phyloP scores from a whole-genome alignment of 305 asterid genomes.

The Nicotiana rustica region DNA sequence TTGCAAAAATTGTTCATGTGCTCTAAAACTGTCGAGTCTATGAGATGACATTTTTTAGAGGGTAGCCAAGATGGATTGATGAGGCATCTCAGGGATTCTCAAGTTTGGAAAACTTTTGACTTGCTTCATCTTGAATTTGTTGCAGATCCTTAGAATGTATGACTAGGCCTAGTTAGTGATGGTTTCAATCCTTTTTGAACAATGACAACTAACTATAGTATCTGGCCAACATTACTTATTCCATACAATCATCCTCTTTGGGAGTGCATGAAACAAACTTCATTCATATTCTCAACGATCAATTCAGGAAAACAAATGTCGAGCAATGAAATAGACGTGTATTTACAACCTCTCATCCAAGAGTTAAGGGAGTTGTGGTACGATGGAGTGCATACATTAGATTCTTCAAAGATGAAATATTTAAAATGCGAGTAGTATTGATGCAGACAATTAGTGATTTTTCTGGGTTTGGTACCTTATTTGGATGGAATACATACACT shows the following conservation, averaged over 20 bases:
- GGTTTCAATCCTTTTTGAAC: constrained; percentile 19
- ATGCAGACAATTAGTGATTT: background rate
- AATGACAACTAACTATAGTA: background rate
- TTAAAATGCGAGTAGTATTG: background rate
- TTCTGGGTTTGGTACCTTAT: background rate
- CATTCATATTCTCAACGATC: background rate
- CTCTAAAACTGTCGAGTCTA: too few relatives aligned
- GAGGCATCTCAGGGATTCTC: too few relatives aligned
- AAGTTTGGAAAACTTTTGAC: too few relatives aligned
- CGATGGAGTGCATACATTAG: too few relatives aligned
- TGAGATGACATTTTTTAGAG: too few relatives aligned
- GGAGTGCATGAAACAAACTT: background rate
- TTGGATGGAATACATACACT: background rate
- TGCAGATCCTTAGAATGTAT: too few relatives aligned
- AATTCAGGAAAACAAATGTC: background rate
- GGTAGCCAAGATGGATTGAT: too few relatives aligned
- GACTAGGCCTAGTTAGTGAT: background rate
- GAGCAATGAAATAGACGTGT: too few relatives aligned
- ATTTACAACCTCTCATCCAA: too few relatives aligned
- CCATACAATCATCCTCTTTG: background rate
- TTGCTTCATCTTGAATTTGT: too few relatives aligned
- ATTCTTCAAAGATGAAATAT: background rate
- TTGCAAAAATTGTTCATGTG: too few relatives aligned
- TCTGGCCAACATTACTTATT: background rate
- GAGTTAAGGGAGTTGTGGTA: too few relatives aligned